Evolutionary conservation across 2,329 filamentous ascomycete genomes (phyloP).

Genomic region (Cladophialophora yegresii): DNA sequence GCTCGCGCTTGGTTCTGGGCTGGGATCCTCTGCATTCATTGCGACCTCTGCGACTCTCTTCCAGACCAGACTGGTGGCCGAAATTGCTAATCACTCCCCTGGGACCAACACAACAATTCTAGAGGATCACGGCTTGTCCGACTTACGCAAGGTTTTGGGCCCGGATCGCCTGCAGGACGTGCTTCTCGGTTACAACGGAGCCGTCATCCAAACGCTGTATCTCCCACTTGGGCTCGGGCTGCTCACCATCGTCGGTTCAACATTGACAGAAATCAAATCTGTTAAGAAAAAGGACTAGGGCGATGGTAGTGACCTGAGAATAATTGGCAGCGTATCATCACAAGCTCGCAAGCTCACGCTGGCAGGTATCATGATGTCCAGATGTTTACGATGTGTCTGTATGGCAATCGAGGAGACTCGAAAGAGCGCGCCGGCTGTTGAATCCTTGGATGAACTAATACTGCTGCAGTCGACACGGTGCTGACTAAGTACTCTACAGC

Average conservation of each 20-base stretch:
- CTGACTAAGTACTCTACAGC: background rate
- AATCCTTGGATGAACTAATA: no score
- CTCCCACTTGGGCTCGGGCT: slow-evolving; percentile 26
- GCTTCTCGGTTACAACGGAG: slow-evolving; percentile 25
- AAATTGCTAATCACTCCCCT: slow-evolving; percentile 16
- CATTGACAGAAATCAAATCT: slow-evolving; percentile 22
- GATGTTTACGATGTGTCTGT: background rate
- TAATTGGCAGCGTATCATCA: background rate
- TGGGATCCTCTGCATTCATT: slow-evolving; percentile 23
- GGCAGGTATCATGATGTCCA: background rate
- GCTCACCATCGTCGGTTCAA: slow-evolving; percentile 20
- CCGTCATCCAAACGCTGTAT: slow-evolving; percentile 26
- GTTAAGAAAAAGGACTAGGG: slow-evolving; percentile 25
- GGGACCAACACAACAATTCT: slow-evolving; percentile 21
- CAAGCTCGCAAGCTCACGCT: background rate
- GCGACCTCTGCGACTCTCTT: slow-evolving; percentile 28
- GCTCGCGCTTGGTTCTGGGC: slow-evolving; percentile 39
- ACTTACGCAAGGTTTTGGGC: slow-evolving; percentile 20
- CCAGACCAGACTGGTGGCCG: slow-evolving; percentile 18
- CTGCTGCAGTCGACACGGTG: no score
- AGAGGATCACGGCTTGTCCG: slow-evolving; percentile 23
- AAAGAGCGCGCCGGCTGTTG: no score
- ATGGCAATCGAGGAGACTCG: no score
- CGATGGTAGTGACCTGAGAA: background rate
- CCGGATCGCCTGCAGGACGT: slow-evolving; percentile 21